Evolutionary conservation across 805 yeast species (phyloP), one percentile per base, ranked within the genome.

Genomic region (Ogataea corticis): DNA sequence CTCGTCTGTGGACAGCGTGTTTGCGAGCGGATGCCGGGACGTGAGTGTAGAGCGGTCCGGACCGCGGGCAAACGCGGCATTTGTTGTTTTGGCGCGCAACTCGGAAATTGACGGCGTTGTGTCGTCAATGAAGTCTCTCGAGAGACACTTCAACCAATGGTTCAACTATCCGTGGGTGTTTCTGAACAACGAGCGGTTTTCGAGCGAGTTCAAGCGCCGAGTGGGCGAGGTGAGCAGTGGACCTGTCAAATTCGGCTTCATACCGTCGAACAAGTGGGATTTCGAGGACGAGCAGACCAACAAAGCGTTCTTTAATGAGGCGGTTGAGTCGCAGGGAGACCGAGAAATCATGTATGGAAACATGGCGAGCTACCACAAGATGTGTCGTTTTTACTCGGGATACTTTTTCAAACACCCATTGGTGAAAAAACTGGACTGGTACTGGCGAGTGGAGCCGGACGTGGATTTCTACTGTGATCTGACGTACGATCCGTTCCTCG

Each of bases 371-470:
- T 94, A 92, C 61, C 97, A 92, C 64, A 85, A 86, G 59, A 92
- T 92, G 98, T 92, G 98, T 63, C 75, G 97, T n/a, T 91, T 83
- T 62, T 88, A 87, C 61, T 81, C 95, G 0, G 96, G 96, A 1
- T 72, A 73, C 46, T 92, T 92, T 60, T 88, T 79, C 68, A 79
- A 83, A 48, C 97, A 92, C 63, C 86, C 85, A 5, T 61, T 87
- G 50, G 83, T 92, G 34, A 66, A 66, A 41, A 75, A 80, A 48
- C 75, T 81, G 45, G 89, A 90, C 50, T 92, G 96, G 95, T 92
- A 90, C 67, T 91, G 97, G 97, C 75, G 98, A 45, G 89, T 94
- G 11, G 99, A 94, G 65, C 98, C 98, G 3, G 85, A 85, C 52
- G 94, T 92, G 33, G 83, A 87, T 53, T 89, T 88, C 61, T 89